A percentile compares a stretch with the other conserved stretches of the same genome.
phyloP scores from a whole-genome alignment of 305 asterid genomes.

The Ajuga reptans region DNA sequence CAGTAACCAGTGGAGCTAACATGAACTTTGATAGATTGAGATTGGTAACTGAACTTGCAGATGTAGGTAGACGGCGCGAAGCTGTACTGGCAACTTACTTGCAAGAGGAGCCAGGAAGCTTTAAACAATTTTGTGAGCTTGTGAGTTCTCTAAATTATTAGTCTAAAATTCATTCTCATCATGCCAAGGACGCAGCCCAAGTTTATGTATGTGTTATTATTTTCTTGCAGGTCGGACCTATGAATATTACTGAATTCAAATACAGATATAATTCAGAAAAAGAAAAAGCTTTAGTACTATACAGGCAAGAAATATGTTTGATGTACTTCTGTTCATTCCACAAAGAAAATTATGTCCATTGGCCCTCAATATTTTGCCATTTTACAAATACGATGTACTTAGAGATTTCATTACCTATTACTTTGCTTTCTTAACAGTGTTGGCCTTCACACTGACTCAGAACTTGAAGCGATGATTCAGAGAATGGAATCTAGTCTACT shows the following conservation, averaged over 20 bases:
- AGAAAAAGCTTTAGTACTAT: constrained; percentile 65
- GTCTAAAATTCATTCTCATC: not conserved
- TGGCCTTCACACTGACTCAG: constrained; percentile 72
- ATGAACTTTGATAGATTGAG: constrained; percentile 94
- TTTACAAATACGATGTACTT: not conserved
- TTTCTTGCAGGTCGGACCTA: constrained; percentile 74
- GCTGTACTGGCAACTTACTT: constrained; percentile 88
- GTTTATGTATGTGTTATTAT: constrained; percentile 13
- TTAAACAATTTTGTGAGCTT: constrained; percentile 64
- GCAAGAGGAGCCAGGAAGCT: constrained; percentile 82
- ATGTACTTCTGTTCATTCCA: constrained; percentile 2
- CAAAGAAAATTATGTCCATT: not conserved
- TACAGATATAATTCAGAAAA: constrained; percentile 65
- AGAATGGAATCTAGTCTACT: constrained; percentile 60
- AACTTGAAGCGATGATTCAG: constrained; percentile 64
- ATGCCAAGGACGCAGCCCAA: not conserved
- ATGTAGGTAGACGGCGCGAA: constrained; percentile 79
- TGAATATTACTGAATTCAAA: constrained; percentile 86
- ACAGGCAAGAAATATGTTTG: constrained; percentile 50
- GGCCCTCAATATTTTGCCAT: not conserved
- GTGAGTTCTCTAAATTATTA: constrained; percentile 34
- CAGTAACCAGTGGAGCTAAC: constrained; percentile 92
- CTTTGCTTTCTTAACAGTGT: constrained; percentile 45
- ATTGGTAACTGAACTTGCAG: constrained; percentile 92
- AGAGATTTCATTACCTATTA: not conserved